A percentile compares a stretch with the other conserved stretches of the same genome.
phyloP scores from a whole-genome alignment of 2,329 filamentous ascomycete species.

The Claviceps purpurea region DNA sequence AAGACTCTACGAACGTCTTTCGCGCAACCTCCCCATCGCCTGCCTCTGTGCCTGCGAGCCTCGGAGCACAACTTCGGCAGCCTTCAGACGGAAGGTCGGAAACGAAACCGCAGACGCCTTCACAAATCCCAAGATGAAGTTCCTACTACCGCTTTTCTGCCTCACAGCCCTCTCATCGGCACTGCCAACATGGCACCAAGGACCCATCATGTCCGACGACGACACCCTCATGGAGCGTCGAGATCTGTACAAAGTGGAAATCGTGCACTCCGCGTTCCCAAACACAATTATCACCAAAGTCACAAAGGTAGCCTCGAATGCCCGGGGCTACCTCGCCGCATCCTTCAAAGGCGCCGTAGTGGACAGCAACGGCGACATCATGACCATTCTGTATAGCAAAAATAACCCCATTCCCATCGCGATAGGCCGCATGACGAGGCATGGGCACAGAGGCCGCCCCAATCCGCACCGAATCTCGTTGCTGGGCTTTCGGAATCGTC shows the following conservation, averaged over 20 bases:
- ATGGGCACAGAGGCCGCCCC: not conserved
- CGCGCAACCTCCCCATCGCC: too few species aligned
- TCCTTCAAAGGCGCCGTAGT: slow-evolving; percentile 5
- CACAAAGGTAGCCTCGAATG: slow-evolving; percentile 8
- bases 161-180: slow-evolving; percentile 1
- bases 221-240: slow-evolving; percentile 7
- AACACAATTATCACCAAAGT: slow-evolving; percentile 4
- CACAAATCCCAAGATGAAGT: not conserved
- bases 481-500: slow-evolving; percentile 6
- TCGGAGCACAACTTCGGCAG: not conserved
- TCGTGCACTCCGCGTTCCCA: not conserved
- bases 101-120: not conserved
- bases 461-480: slow-evolving; percentile 3
- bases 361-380: slow-evolving; percentile 9
- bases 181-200: slow-evolving; percentile 2
- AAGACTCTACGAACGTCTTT: too few species aligned
- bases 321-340: slow-evolving; percentile 3
- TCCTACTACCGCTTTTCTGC: slow-evolving; percentile 1
- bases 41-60: too few species aligned
- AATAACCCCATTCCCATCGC: not conserved
- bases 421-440: not conserved
- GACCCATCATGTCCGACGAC: slow-evolving; percentile 6
- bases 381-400: slow-evolving; percentile 4
- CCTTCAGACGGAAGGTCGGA: not conserved
- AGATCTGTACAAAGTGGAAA: slow-evolving; percentile 1